These are phyloP conservation scores for Cyclocybe aegerita DNA, from an alignment of 768 basidiomycete genomes.

Conservation along the genomic window DNA sequence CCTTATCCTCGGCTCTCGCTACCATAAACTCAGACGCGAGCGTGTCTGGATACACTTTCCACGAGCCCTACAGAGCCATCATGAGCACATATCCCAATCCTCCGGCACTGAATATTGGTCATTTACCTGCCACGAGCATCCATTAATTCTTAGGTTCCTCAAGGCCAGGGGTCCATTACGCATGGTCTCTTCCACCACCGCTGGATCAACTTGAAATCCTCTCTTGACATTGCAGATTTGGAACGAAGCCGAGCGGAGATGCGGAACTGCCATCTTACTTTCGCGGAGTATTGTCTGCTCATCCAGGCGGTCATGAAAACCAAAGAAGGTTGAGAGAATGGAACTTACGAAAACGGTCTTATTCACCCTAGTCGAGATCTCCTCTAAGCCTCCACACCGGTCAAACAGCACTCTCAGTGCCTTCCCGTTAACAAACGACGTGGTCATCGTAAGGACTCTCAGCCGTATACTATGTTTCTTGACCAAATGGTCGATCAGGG, in stretches of 20 bases:
- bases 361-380: conserved; percentile 30
- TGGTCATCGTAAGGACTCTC: conserved; percentile 28
- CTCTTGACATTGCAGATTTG: conserved; percentile 30
- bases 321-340: not conserved
- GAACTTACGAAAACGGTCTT: conserved; percentile 30
- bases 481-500: conserved; percentile 39
- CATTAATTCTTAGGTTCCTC: too few relatives aligned
- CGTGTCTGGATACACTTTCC: too few relatives aligned
- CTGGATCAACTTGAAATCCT: conserved; percentile 18
- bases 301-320: not conserved
- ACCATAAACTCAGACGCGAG: too few relatives aligned
- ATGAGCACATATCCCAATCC: too few relatives aligned
- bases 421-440: conserved; percentile 28
- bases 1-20: too few relatives aligned
- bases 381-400: conserved; percentile 34
- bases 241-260: conserved; percentile 32
- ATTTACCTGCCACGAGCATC: too few relatives aligned
- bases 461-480: conserved; percentile 30
- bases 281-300: conserved; percentile 25
- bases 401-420: conserved; percentile 27
- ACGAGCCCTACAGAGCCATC: too few relatives aligned
- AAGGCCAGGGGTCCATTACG: conserved; percentile 9
- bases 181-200: conserved; percentile 23
- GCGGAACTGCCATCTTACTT: conserved; percentile 13
- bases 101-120: too few relatives aligned